Percentiles rank a stretch among this genome's conserved stretches.
phyloP scores from a whole-genome alignment of 2,329 filamentous ascomycete genomes.

The Cladophialophora exuberans region DNA sequence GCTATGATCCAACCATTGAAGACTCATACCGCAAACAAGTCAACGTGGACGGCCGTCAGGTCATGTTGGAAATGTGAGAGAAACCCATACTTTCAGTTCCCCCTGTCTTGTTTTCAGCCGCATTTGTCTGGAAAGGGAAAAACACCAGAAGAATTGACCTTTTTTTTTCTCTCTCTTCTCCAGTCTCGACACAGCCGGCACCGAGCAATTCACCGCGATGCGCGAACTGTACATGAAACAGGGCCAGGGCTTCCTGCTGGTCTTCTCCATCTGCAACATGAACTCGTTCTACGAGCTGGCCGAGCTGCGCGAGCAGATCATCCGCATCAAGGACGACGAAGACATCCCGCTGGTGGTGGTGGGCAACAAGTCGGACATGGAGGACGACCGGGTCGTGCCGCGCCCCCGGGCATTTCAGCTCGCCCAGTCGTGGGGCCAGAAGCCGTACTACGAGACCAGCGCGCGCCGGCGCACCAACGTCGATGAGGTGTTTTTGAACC shows the following conservation, averaged over 20 bases:
- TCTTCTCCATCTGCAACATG: slow-evolving; percentile 86
- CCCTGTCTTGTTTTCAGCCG: slow-evolving; percentile 72
- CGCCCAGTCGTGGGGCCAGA: slow-evolving; percentile 83
- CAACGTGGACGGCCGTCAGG: slow-evolving; percentile 86
- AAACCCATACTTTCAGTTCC: slow-evolving; percentile 67
- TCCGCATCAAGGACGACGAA: slow-evolving; percentile 87
- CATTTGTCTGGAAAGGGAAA: background rate
- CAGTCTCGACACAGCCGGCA: slow-evolving; percentile 85
- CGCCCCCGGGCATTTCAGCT: slow-evolving; percentile 79
- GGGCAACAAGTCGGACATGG: slow-evolving; percentile 88
- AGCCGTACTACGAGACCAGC: slow-evolving; percentile 89
- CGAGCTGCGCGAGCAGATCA: slow-evolving; percentile 83
- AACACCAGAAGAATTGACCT: background rate
- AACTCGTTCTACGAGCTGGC: slow-evolving; percentile 82
- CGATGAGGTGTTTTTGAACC: slow-evolving; percentile 84
- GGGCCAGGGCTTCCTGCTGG: slow-evolving; percentile 86
- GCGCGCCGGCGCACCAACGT: slow-evolving; percentile 83
- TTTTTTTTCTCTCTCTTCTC: too few relatives aligned
- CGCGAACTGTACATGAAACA: slow-evolving; percentile 92
- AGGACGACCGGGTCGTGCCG: slow-evolving; percentile 79
- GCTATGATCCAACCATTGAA: slow-evolving; percentile 85
- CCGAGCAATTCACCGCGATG: slow-evolving; percentile 74
- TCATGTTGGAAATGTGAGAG: slow-evolving; percentile 82
- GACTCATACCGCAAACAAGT: slow-evolving; percentile 88
- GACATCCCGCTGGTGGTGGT: slow-evolving; percentile 86